Evolutionary conservation across 169 alveolate genomes (phyloP), one percentile per base, ranked within the genome.

Genomic region (Cryptosporidium bovis): DNA sequence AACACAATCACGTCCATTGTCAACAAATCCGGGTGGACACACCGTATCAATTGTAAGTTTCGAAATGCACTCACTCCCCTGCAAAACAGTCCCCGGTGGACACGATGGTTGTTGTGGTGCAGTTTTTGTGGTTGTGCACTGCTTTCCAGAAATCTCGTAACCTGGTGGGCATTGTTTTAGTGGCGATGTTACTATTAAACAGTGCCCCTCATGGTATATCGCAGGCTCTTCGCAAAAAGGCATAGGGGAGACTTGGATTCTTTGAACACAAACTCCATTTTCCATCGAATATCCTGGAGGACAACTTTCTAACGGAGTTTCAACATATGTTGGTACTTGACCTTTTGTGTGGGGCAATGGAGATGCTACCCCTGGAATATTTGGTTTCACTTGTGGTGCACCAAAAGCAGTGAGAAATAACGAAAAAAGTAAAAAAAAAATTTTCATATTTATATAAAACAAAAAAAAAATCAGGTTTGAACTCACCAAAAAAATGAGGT

Each of bases 271-370:
- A 60, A 77, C 87, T 46, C 87, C 87, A 60, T 77, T 56, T 31
- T 77, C 87, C 87, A 77, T 77, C 24, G 64, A 34, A 62, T 77
- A 77, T 15, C 87, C 87, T n/a, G 71, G 87, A 77, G 87, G 87
- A 29, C 87, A 77, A 27, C 87, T 77, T 77, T 77, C 87, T 40
- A 77, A 16, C 8, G 87, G 87, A 40, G 87, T 77, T 60, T 77
- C 87, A 44, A 77, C 87, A 77, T 60, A 77, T n/a, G 87, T 50
- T 44, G 87, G 87, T 34, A 77, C 71, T 66, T 77, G 87, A 60
- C 87, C 87, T 50, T 77, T 77, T 34, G 69, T 77, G 33, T 77
- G 87, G 34, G 87, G 87, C 64, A 77, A 77, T 16, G 87, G 87
- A 12, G 87, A 77, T 13, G 87, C 87, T 77, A 77, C 87, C 58